These are phyloP conservation scores for Nicotiana obtusifolia DNA, from an alignment of 257 asterid genomes.

Conservation along the genomic window DNA sequence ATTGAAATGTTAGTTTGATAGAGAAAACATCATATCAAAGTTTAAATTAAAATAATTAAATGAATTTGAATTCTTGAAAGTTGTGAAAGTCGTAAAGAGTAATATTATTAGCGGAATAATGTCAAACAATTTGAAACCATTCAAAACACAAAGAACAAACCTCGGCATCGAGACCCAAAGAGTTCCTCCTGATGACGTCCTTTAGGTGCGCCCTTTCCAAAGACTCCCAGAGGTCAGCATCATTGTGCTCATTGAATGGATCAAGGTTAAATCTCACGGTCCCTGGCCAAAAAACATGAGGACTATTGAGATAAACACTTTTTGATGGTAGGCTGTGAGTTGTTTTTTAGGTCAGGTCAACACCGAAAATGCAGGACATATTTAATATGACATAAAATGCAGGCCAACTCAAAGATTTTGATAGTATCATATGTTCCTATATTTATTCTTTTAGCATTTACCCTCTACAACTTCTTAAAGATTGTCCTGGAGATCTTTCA, in stretches of 20 bases:
- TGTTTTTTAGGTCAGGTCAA: background rate
- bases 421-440: background rate
- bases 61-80: background rate
- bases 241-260: slow-evolving; percentile 91
- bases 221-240: slow-evolving; percentile 98
- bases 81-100: background rate
- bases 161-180: slow-evolving; percentile 86
- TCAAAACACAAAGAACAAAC: slow-evolving; percentile 26
- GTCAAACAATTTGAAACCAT: background rate
- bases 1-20: background rate
- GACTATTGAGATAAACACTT: background rate
- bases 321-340: background rate
- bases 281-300: slow-evolving; percentile 38
- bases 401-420: background rate
- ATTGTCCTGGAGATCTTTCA: background rate
- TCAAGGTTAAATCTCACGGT: slow-evolving; percentile 91
- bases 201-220: slow-evolving; percentile 93
- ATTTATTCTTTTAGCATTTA: background rate
- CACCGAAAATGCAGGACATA: background rate
- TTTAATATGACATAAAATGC: background rate
- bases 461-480: background rate
- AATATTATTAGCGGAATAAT: background rate
- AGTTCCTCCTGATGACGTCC: slow-evolving; percentile 78
- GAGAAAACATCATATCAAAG: background rate
- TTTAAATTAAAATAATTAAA: background rate